Evolutionary conservation across 352 stramenopile species (phyloP), one percentile per base, ranked within the genome.

Genomic region (Globisporangium echinulatum): DNA sequence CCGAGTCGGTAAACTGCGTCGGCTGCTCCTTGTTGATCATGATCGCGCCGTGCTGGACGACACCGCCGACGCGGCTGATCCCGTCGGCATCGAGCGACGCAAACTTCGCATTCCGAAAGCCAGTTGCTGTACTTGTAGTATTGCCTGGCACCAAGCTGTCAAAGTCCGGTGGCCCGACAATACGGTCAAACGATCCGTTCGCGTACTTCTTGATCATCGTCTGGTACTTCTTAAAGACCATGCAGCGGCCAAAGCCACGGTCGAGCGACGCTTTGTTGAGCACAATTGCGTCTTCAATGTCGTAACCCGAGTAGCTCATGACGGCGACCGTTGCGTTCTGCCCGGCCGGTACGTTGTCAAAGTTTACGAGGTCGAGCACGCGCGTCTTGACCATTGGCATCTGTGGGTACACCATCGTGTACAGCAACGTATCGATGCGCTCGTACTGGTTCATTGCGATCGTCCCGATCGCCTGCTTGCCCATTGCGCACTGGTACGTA

Each of bases 401-500:
- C 63, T 99, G 96, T 43, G 98, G 97, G 71, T 99, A 99, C 40
- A 99, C 90, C 79, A 99, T 94, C 25, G 96, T 97, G 75, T 99
- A 99, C 50, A 99, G 83, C 49, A 99, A 73, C 25, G 96, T 98
- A 76, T 99, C 98, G 66, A 99, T 98, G 56, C 97, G 84, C 72
- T 98, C 93, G 74, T 99, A 99, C 86, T 99, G 95, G 79, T 99
- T 99, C 75, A 99, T 97, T 8, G 83, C 93, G 52, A 99, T 97
- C 36, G 95, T 99, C 54, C 98, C 98, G 66, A 99, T 99, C n/a
- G 98, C 97, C 72, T 98, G 92, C 79, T 99, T 99, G 54, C 97
- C 97, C 98, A 99, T 99, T 43, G 97, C 97, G 64, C 97, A 99
- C 77, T 99, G 98, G 72, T 99, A 99, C 4, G 97, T 99, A 72